Conservation (phyloP, 768 basidiomycete genomes). For the Kwoniella europaea region DNA sequence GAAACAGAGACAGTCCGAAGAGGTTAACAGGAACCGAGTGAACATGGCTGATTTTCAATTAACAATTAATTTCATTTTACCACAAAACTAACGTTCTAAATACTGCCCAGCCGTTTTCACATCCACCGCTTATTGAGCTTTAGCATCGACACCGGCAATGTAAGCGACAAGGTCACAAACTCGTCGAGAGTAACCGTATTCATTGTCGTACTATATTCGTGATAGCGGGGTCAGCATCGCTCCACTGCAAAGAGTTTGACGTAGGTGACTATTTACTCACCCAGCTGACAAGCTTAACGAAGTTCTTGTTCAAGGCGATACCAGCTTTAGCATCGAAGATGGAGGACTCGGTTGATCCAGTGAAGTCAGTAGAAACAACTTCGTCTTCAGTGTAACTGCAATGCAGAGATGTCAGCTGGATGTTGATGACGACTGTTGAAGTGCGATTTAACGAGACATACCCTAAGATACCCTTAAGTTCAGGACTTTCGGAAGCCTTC, state of each 20-base stretch:
- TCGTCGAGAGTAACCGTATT: conserved; percentile 78
- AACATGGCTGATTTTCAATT: too few relatives aligned
- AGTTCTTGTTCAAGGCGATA: conserved; percentile 86
- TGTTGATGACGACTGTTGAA: too few relatives aligned
- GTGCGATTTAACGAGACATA: conserved; percentile 21
- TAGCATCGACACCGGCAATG: conserved; percentile 74
- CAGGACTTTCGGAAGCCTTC: conserved; percentile 71
- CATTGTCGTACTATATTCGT: conserved; percentile 56
- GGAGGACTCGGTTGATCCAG: conserved; percentile 75
- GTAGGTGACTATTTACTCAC: conserved; percentile 21
- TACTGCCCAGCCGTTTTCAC: too few relatives aligned
- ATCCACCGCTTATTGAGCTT: conserved; percentile 25
- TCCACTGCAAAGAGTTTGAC: neutral
- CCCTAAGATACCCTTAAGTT: conserved; percentile 62
- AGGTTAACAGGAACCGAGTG: too few relatives aligned
- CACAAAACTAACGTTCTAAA: too few relatives aligned
- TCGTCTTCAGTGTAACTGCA: conserved; percentile 89
- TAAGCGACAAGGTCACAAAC: conserved; percentile 86
- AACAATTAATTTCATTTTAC: too few relatives aligned
- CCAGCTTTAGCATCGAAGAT: conserved; percentile 95
- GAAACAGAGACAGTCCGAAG: too few relatives aligned
- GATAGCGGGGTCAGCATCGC: conserved; percentile 2
- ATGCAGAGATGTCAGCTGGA: too few relatives aligned
- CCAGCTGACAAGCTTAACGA: conserved; percentile 96
- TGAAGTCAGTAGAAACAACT: conserved; percentile 92